Percentiles rank a stretch among this genome's conserved stretches.
Conservation (phyloP, 2,329 filamentous ascomycete species). For the Cladosporium velox region DNA sequence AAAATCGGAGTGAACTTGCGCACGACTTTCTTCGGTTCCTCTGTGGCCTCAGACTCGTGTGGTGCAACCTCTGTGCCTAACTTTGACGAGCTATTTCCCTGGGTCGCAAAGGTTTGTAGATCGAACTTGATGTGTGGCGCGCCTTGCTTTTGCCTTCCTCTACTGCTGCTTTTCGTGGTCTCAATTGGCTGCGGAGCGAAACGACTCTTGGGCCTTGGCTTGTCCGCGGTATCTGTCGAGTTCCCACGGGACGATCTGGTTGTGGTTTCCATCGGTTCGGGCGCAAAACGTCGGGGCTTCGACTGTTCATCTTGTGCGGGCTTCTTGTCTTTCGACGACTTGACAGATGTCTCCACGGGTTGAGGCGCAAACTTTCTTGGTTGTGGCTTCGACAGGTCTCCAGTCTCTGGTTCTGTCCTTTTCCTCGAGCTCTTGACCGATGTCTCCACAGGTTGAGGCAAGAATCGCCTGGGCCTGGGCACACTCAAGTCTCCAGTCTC, state of each 20-base stretch:
- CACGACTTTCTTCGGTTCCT: constrained; percentile 30
- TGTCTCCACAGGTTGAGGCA: constrained; percentile 73
- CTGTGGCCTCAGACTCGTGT: background rate
- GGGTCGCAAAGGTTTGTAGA: constrained; percentile 37
- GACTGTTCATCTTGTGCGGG: constrained; percentile 30
- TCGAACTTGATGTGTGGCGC: constrained; percentile 32
- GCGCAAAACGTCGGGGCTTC: constrained; percentile 28
- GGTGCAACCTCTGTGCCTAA: constrained; percentile 10
- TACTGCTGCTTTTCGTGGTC: constrained; percentile 31
- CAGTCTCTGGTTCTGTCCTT: constrained; percentile 23
- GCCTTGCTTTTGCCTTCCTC: constrained; percentile 26
- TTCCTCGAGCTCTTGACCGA: constrained; percentile 58
- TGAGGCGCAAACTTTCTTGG: constrained; percentile 64
- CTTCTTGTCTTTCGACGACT: constrained; percentile 48
- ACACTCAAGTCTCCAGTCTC: constrained; percentile 14
- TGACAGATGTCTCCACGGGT: constrained; percentile 71
- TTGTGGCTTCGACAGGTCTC: constrained; percentile 37
- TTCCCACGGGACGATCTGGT: constrained; percentile 12
- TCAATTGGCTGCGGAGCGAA: constrained; percentile 40
- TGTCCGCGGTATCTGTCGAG: constrained; percentile 33
- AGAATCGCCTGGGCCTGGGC: constrained; percentile 55
- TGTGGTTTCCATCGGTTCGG: constrained; percentile 43
- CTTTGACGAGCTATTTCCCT: constrained; percentile 7
- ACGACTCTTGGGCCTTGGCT: constrained; percentile 27
- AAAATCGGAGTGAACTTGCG: constrained; percentile 74